Conservation (phyloP, 139 green algal species). For the Chlorella sp. region DNA sequence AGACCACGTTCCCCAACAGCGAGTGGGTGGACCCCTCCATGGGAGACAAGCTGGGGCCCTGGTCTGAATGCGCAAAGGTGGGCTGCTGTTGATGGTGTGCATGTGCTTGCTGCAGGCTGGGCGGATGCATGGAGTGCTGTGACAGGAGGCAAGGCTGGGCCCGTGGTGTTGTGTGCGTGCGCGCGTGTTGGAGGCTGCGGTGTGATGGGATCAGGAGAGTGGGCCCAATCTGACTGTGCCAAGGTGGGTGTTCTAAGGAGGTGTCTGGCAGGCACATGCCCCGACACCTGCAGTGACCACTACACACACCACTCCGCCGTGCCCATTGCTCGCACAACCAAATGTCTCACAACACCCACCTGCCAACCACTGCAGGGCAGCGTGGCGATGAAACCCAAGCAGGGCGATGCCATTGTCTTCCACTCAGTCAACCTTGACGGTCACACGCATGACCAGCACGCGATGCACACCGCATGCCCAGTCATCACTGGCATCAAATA, state of each 20-base stretch:
- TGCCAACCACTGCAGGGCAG: constrained; percentile 43
- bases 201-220: no score
- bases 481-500: constrained; percentile 72
- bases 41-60: constrained; percentile 40
- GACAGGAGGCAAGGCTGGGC: no score
- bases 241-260: no score
- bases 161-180: no score
- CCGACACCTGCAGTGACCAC: no score
- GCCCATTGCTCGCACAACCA: no score
- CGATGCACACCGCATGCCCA: constrained; percentile 66
- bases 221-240: no score
- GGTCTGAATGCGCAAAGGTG: constrained; percentile 44
- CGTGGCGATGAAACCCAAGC: constrained; percentile 53
- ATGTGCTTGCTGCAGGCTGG: not conserved
- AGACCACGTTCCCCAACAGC: constrained; percentile 24
- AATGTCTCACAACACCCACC: not conserved
- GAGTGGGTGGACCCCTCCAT: constrained; percentile 53
- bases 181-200: no score
- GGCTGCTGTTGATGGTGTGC: not conserved
- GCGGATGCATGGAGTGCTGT: not conserved
- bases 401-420: constrained; percentile 65
- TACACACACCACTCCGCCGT: no score
- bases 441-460: constrained; percentile 35
- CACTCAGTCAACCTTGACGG: constrained; percentile 46
- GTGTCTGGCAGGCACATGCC: no score